Conservation (phyloP, 495 filamentous ascomycete genomes). For the Daldinia bambusicola region DNA sequence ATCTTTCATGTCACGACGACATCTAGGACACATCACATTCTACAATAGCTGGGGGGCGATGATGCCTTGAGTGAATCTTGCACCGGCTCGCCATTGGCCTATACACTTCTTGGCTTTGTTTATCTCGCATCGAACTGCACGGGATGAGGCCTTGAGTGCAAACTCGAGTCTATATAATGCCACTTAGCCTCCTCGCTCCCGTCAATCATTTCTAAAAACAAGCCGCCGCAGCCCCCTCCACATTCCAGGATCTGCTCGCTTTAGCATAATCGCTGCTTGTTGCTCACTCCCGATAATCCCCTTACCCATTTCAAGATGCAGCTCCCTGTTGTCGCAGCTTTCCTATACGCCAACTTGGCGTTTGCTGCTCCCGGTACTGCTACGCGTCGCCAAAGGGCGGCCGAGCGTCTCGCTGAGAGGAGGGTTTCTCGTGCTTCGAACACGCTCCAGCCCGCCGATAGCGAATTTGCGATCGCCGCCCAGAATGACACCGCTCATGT, state of each 20-base stretch:
- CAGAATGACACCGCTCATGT: constrained; percentile 39
- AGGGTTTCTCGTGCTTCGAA: constrained; percentile 34
- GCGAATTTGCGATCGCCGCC: constrained; percentile 15
- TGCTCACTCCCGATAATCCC: neutral
- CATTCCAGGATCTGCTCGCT: neutral
- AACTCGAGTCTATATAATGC: constrained; percentile 30
- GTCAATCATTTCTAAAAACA: constrained; percentile 10
- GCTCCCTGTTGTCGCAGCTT: constrained; percentile 25
- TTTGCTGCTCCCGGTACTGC: constrained; percentile 33
- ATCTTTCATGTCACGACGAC: constrained; percentile 34
- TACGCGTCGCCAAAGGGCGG: constrained; percentile 28
- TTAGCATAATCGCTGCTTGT: neutral
- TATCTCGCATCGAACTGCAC: neutral
- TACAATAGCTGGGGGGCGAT: constrained; percentile 8
- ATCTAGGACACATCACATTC: constrained; percentile 25
- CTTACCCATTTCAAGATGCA: constrained; percentile 36
- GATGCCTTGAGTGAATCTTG: constrained; percentile 20
- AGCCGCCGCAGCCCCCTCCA: constrained; percentile 8
- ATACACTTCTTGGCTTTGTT: constrained; percentile 11
- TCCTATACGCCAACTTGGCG: constrained; percentile 37
- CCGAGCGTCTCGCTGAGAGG: constrained; percentile 31
- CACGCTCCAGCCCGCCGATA: constrained; percentile 29
- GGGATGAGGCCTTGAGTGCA: neutral
- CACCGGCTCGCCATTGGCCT: constrained; percentile 7
- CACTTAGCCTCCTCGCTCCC: constrained; percentile 17